These are phyloP conservation scores for Terana coerulea DNA, from an alignment of 768 basidiomycete species.

Conservation along the genomic window DNA sequence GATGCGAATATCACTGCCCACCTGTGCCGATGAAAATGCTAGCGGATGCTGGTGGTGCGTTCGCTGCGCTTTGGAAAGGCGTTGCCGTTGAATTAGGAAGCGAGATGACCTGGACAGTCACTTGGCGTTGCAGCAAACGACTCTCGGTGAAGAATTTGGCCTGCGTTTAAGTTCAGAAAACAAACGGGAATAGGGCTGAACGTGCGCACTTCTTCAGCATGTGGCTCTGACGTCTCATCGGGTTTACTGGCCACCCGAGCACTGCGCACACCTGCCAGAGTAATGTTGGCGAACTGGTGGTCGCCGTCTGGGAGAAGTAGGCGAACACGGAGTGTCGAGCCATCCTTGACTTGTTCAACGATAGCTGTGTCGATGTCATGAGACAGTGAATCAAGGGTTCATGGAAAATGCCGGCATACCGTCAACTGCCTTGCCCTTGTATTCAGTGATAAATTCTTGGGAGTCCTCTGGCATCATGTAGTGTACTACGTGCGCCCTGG, in stretches of 20 bases:
- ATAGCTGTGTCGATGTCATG: constrained; percentile 50
- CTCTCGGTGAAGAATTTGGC: constrained; percentile 94
- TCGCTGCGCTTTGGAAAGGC: constrained; percentile 66
- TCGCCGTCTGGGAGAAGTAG: constrained; percentile 84
- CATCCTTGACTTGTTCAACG: constrained; percentile 93
- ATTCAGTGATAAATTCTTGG: constrained; percentile 81
- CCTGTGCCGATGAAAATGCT: constrained; percentile 88
- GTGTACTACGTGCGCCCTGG: constrained; percentile 67
- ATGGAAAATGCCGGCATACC: constrained; percentile 44
- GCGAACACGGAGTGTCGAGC: constrained; percentile 84
- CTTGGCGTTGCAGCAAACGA: constrained; percentile 74
- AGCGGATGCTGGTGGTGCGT: constrained; percentile 46
- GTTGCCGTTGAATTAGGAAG: constrained; percentile 75
- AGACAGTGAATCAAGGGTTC: constrained; percentile 2
- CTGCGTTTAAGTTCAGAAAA: constrained; percentile 33
- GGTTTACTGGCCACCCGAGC: constrained; percentile 66
- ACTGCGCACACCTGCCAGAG: constrained; percentile 78
- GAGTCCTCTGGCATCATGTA: constrained; percentile 90
- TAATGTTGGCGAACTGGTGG: constrained; percentile 87
- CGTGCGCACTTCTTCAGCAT: constrained; percentile 78
- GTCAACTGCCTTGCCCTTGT: constrained; percentile 89
- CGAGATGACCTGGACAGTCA: constrained; percentile 75
- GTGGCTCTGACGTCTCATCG: constrained; percentile 77
- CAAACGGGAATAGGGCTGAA: not conserved
- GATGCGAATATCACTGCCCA: constrained; percentile 29